Evolutionary conservation across 768 basidiomycete genomes (phyloP), one percentile per base, ranked within the genome.

Genomic region (Tylopilus sp.): DNA sequence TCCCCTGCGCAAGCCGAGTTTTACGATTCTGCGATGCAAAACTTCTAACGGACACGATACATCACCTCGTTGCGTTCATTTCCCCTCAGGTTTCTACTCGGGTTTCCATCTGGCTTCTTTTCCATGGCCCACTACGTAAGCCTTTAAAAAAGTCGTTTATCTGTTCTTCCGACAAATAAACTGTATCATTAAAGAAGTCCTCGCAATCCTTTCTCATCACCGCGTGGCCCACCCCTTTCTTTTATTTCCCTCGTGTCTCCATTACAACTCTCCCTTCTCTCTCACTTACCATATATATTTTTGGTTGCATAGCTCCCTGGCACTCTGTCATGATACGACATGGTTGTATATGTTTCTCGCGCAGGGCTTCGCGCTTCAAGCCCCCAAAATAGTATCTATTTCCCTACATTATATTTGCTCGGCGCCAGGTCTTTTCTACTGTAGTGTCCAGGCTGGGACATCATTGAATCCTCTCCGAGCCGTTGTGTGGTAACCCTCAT

Each of bases 321-420:
- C 52, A 25, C 30, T n/a, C n/a, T n/a, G n/a, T n/a, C n/a, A n/a
- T 42, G 40, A 47, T 54, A 67, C 49, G 47, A 56, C 58, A 60
- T 31, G 30, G 56, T 42, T 63, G 62, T 64, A 62, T 65, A 62
- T 52, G 58, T 66, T 64, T 56, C 64, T n/a, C 52, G 76, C 76
- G 77, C 78, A 78, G 76, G 76, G 77, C 76, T 77, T 78, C 76
- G 76, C 76, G 50, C 33, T 57, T 63, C 63, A 74, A 76, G 76
- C 70, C 76, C 76, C 76, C 58, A 16, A 58, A 75, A 75, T 69
- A 52, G 50, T 59, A 64, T 59, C 45, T 65, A 59, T 66, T 57
- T 52, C 45, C n/a, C n/a, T n/a, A n/a, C n/a, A n/a, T n/a, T n/a
- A n/a, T n/a, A n/a, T n/a, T n/a, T n/a, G n/a, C n/a, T n/a, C n/a